Evolutionary conservation across 352 stramenopile species (phyloP).

Genomic region (Blastocystis sp.): DNA sequence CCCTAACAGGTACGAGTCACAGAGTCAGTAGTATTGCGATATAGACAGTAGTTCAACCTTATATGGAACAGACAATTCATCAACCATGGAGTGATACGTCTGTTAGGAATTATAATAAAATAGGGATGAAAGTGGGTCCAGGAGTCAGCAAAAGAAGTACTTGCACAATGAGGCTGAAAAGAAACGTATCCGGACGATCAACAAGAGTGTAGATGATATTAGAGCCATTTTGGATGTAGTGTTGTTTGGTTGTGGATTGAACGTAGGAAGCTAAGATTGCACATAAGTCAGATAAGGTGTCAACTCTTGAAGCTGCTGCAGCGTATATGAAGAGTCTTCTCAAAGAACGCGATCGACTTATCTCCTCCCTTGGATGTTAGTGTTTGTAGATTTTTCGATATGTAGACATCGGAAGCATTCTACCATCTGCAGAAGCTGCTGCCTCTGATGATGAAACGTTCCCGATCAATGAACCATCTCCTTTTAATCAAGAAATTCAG

Average conservation of each 20-base stretch:
- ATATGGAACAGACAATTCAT: neutral
- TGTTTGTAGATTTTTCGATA: neutral
- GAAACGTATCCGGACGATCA: neutral
- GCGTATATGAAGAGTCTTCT: constrained; percentile 3
- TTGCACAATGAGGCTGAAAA: constrained; percentile 45
- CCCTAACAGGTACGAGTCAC: neutral
- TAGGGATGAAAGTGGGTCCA: neutral
- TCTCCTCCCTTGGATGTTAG: neutral
- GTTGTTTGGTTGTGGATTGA: neutral
- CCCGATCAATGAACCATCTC: neutral
- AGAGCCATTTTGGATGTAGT: neutral
- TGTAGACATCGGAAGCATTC: neutral
- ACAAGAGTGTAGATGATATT: constrained; percentile 18
- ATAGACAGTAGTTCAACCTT: neutral
- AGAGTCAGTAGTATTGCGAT: neutral
- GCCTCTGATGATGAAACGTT: neutral
- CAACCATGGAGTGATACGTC: neutral
- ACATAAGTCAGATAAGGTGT: constrained; percentile 25
- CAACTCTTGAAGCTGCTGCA: constrained; percentile 18
- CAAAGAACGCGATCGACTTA: constrained; percentile 7
- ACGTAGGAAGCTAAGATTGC: neutral
- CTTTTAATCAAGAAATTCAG: neutral
- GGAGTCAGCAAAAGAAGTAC: neutral
- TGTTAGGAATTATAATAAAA: no score
- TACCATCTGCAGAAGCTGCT: neutral